These are phyloP conservation scores for Chytriomyces confervae DNA, from an alignment of 192 early-diverging fungal genomes.

Conservation along the genomic window DNA sequence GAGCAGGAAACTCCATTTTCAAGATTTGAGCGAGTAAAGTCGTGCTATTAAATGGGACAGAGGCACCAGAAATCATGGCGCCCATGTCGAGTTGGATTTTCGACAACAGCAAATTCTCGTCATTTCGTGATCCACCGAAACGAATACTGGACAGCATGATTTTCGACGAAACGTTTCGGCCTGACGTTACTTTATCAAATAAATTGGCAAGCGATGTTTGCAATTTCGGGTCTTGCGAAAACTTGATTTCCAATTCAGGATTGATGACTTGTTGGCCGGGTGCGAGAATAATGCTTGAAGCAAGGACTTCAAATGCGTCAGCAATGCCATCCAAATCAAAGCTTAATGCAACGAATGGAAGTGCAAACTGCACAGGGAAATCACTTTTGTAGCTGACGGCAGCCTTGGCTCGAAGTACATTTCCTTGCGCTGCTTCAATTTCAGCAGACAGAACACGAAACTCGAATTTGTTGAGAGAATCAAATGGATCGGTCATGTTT, in stretches of 20 bases:
- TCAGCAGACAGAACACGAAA: not conserved
- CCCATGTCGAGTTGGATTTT: not conserved
- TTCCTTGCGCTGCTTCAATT: not conserved
- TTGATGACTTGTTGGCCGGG: not conserved
- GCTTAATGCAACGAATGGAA: not conserved
- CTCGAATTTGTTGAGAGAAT: not conserved
- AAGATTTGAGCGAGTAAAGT: not conserved
- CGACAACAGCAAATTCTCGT: not conserved
- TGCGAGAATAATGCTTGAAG: not conserved
- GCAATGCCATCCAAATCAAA: not conserved
- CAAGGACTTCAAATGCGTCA: not conserved
- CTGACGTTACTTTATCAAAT: not conserved
- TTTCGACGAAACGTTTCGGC: too few species aligned
- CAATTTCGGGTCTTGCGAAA: not conserved
- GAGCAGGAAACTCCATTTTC: not conserved
- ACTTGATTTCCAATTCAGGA: not conserved
- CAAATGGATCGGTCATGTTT: not conserved
- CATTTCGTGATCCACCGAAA: not conserved
- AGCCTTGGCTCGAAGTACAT: not conserved
- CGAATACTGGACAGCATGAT: not conserved
- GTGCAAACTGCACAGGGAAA: not conserved
- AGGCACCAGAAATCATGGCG: not conserved
- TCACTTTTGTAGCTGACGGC: not conserved
- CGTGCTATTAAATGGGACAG: not conserved
- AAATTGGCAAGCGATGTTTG: not conserved